Conservation (phyloP, 805 yeast species). For the Alloascoidea africana region DNA sequence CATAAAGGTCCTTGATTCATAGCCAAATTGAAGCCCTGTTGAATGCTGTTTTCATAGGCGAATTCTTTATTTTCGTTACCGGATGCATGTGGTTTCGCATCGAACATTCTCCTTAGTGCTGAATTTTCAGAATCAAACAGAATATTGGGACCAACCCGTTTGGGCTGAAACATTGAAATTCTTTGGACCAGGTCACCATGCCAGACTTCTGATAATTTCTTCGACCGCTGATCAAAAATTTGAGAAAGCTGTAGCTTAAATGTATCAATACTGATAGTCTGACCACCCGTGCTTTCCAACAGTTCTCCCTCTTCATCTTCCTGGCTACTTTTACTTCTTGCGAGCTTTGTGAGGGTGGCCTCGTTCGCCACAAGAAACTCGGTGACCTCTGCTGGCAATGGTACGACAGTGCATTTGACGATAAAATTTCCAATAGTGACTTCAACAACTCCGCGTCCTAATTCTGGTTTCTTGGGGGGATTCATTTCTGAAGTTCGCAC, state of each 20-base stretch:
- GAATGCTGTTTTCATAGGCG: conserved; percentile 45
- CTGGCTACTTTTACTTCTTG: conserved; percentile 11
- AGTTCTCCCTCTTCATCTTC: conserved; percentile 9
- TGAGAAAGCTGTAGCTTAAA: not conserved
- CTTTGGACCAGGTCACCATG: conserved; percentile 18
- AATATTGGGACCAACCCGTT: conserved; percentile 59
- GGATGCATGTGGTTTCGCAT: conserved; percentile 4
- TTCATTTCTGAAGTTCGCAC: conserved; percentile 34
- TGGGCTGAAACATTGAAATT: conserved; percentile 64
- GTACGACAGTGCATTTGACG: conserved; percentile 28
- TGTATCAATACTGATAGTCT: not conserved
- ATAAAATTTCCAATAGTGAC: conserved; percentile 34
- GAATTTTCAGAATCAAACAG: conserved; percentile 36
- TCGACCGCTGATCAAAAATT: not conserved
- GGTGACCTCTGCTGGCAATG: conserved; percentile 37
- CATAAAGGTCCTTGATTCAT: conserved; percentile 78
- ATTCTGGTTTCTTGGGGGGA: conserved; percentile 26
- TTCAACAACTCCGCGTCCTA: conserved; percentile 34
- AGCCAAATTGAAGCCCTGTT: conserved; percentile 79
- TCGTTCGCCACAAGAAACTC: conserved; percentile 30
- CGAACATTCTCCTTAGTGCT: conserved; percentile 20
- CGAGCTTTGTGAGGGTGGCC: conserved; percentile 9
- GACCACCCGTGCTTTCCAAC: not conserved
- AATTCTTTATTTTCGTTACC: no score
- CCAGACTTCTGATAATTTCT: conserved; percentile 13